Evolutionary conservation across 2,329 filamentous ascomycete genomes (phyloP).

Genomic region (Colletotrichum tofieldiae): DNA sequence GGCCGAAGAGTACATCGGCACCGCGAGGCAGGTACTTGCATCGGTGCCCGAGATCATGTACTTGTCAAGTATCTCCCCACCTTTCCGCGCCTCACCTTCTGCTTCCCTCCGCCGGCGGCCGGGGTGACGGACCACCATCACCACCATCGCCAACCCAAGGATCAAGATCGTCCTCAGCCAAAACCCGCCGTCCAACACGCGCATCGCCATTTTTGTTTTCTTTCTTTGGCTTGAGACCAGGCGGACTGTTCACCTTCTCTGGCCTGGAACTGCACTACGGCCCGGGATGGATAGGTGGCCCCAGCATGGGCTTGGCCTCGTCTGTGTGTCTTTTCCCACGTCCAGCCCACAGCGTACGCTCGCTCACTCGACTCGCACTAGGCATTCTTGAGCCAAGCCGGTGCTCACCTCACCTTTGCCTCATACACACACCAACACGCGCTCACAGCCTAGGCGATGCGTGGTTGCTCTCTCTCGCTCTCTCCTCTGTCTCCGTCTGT

Average conservation of each 20-base stretch:
- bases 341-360: neutral
- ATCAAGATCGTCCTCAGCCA: slow-evolving; percentile 28
- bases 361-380: slow-evolving; percentile 5
- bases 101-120: neutral
- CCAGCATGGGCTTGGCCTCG: slow-evolving; percentile 9
- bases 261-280: neutral
- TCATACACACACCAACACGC: neutral
- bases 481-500: neutral
- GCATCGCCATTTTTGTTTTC: slow-evolving; percentile 12
- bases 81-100: neutral
- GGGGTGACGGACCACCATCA: slow-evolving; percentile 29
- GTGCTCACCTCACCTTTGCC: neutral
- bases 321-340: slow-evolving; percentile 25
- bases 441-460: slow-evolving; percentile 21
- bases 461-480: slow-evolving; percentile 17
- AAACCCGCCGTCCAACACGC: slow-evolving; percentile 16
- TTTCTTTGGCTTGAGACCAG: slow-evolving; percentile 23
- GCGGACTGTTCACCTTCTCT: slow-evolving; percentile 4
- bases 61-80: slow-evolving; percentile 11
- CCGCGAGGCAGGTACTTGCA: slow-evolving; percentile 19
- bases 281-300: neutral
- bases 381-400: neutral
- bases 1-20: slow-evolving; percentile 27
- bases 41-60: slow-evolving; percentile 23
- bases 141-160: neutral